Evolutionary conservation across 2,329 filamentous ascomycete species (phyloP).

Genomic region (Trichoderma arundinaceum): DNA sequence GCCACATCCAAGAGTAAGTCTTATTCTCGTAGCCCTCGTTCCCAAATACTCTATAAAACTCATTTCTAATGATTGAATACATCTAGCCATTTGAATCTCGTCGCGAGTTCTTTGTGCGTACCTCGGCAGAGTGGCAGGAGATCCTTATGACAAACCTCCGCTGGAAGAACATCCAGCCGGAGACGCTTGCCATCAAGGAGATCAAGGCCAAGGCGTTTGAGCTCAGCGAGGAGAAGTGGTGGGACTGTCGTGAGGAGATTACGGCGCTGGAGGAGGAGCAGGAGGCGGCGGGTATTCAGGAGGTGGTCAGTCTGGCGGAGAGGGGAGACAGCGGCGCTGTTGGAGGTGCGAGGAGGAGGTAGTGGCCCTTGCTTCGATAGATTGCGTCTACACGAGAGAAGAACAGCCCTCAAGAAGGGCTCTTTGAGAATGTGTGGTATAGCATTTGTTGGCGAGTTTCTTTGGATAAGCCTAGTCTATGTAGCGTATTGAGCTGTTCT

Average conservation of each 20-base stretch:
- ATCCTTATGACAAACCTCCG: conserved; percentile 77
- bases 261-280: conserved; percentile 92
- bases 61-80: conserved; percentile 1
- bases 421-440: background rate
- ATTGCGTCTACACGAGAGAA: no score
- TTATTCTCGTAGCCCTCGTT: background rate
- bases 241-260: conserved; percentile 96
- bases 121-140: conserved; percentile 89
- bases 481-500: background rate
- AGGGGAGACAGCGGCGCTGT: conserved; percentile 60
- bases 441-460: background rate
- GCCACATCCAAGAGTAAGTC: conserved; percentile 67
- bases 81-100: conserved; percentile 83
- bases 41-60: no score
- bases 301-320: conserved; percentile 87
- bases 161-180: conserved; percentile 69
- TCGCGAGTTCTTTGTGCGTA: conserved; percentile 89
- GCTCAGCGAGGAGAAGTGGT: conserved; percentile 95
- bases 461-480: background rate
- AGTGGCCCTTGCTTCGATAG: no score
- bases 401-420: no score
- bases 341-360: conserved; percentile 45
- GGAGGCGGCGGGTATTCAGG: conserved; percentile 91
- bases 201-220: conserved; percentile 90
- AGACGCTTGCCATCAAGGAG: conserved; percentile 81